phyloP scores from a whole-genome alignment of 2,329 filamentous ascomycete genomes.

The Diaporthe citrichinensis region DNA sequence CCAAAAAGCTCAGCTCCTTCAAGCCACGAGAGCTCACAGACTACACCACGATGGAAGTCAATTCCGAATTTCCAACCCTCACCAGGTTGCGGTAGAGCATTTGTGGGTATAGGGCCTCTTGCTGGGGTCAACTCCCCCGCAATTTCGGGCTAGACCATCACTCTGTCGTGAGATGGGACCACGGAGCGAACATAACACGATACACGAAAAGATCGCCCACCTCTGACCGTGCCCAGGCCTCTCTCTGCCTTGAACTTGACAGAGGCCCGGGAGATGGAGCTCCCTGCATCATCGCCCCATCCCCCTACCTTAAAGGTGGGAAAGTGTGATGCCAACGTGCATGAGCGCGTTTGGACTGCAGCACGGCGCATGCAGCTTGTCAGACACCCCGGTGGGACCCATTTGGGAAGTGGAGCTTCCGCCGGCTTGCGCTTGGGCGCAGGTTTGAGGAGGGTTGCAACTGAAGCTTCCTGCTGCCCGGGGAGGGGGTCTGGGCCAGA shows the following conservation, averaged over 20 bases:
- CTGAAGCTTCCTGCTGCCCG: slow-evolving; percentile 1
- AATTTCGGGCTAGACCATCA: slow-evolving; percentile 18
- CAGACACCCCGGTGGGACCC: neutral
- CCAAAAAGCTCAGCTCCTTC: slow-evolving; percentile 11
- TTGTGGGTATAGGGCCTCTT: slow-evolving; percentile 13
- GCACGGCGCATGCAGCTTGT: slow-evolving; percentile 34
- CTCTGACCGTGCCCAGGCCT: slow-evolving; percentile 4
- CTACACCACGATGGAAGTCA: neutral
- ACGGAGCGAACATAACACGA: slow-evolving; percentile 19
- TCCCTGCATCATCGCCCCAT: slow-evolving; percentile 18
- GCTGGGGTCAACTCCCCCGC: slow-evolving; percentile 18
- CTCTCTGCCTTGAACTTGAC: neutral
- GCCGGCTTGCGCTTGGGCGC: slow-evolving; percentile 24
- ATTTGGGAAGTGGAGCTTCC: slow-evolving; percentile 27
- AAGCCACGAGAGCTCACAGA: slow-evolving; percentile 11
- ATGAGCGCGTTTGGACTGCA: slow-evolving; percentile 38
- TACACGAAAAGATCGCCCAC: slow-evolving; percentile 26
- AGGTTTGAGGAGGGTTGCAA: slow-evolving; percentile 33
- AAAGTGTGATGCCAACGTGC: slow-evolving; percentile 36
- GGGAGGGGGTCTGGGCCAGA: slow-evolving; percentile 27
- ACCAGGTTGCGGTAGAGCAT: slow-evolving; percentile 2
- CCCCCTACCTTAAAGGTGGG: slow-evolving; percentile 27
- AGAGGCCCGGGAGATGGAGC: slow-evolving; percentile 20
- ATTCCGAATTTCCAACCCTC: neutral
- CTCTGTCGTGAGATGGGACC: slow-evolving; percentile 19